Conservation (phyloP, 768 basidiomycete genomes). For the Mycena polygramma region DNA sequence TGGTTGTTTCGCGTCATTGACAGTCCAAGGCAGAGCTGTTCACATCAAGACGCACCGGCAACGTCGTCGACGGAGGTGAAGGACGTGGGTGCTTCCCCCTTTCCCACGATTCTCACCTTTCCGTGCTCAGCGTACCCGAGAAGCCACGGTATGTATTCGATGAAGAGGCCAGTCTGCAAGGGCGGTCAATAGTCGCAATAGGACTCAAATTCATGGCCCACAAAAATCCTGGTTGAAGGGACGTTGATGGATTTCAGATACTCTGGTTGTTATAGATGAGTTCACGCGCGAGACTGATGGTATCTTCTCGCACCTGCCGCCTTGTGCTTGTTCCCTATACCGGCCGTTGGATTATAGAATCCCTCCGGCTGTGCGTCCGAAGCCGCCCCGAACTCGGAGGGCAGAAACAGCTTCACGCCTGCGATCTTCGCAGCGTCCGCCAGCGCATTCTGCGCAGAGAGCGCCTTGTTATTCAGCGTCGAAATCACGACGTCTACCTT, state of each 20-base stretch:
- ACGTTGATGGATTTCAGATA: conserved; percentile 46
- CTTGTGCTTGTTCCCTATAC: conserved; percentile 41
- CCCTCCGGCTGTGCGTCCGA: conserved; percentile 41
- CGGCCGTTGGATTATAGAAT: conserved; percentile 3
- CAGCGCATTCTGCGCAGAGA: neutral
- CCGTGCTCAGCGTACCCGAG: conserved; percentile 44
- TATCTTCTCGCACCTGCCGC: conserved; percentile 38
- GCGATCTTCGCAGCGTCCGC: conserved; percentile 53
- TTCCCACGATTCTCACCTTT: conserved; percentile 47
- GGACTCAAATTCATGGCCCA: conserved; percentile 16
- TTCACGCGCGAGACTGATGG: neutral
- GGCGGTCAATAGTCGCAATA: no score
- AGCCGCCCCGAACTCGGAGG: conserved; percentile 49
- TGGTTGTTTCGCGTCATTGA: no score
- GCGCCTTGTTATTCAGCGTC: conserved; percentile 41
- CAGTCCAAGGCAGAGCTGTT: no score
- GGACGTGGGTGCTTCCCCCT: conserved; percentile 46
- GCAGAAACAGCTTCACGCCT: conserved; percentile 53
- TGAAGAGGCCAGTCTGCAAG: conserved; percentile 44
- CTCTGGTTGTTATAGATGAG: conserved; percentile 31
- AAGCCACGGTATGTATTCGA: conserved; percentile 47
- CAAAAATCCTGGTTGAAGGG: conserved; percentile 48
- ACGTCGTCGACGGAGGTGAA: conserved; percentile 50
- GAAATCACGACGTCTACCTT: conserved; percentile 51
- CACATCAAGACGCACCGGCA: conserved; percentile 39